Conservation (phyloP, 2,329 filamentous ascomycete genomes). For the Clonostachys byssicola region DNA sequence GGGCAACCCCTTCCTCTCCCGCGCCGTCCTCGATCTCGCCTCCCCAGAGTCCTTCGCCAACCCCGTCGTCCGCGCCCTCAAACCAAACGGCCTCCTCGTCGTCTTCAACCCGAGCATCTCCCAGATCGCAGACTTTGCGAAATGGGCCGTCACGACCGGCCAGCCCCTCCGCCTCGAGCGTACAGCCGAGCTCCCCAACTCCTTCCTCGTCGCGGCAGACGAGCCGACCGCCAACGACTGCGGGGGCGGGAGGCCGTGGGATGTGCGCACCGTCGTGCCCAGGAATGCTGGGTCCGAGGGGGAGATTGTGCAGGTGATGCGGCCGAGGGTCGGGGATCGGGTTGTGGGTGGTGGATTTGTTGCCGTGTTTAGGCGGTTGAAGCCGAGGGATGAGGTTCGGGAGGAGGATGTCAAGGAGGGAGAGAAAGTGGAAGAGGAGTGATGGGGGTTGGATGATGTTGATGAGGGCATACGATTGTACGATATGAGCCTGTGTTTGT, state of each 20-base stretch:
- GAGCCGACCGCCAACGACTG: conserved; percentile 25
- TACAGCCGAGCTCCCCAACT: conserved; percentile 51
- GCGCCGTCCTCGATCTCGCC: conserved; percentile 72
- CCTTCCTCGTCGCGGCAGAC: conserved; percentile 1
- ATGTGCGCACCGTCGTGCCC: conserved; percentile 45
- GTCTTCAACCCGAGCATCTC: conserved; percentile 77
- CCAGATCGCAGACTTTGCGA: conserved; percentile 62
- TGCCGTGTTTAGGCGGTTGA: conserved; percentile 27
- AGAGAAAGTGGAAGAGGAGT: conserved; percentile 4
- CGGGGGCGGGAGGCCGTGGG: conserved; percentile 57
- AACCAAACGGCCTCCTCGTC: conserved; percentile 59
- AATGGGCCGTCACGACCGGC: conserved; percentile 30
- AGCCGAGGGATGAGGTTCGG: conserved; percentile 4
- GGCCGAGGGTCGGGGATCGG: conserved; percentile 33
- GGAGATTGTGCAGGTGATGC: conserved; percentile 29
- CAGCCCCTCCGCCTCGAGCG: conserved; percentile 53
- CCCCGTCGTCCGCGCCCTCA: conserved; percentile 52
- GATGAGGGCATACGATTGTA: too few relatives aligned
- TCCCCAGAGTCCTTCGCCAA: conserved; percentile 44
- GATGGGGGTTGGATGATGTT: too few relatives aligned
- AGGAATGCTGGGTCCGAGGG: conserved; percentile 11
- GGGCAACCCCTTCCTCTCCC: conserved; percentile 59
- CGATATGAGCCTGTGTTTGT: too few relatives aligned
- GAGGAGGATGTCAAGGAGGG: background rate
- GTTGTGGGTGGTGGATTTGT: conserved; percentile 34